Percentiles rank a stretch among this genome's conserved stretches.
phyloP scores from a whole-genome alignment of 2,329 filamentous ascomycete species.

The Grosmannia huntii region DNA sequence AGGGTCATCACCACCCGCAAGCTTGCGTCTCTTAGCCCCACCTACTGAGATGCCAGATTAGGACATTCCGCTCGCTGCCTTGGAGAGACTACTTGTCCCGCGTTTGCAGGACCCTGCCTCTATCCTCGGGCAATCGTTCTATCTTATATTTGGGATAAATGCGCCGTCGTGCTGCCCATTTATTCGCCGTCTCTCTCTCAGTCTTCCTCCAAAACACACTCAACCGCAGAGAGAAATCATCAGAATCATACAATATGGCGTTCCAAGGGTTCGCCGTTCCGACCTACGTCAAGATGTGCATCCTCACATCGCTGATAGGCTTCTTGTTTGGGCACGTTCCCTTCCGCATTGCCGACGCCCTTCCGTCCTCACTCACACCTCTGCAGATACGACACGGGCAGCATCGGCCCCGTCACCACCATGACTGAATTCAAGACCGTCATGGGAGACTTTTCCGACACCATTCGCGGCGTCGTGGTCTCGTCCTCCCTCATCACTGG shows the following conservation, averaged over 20 bases:
- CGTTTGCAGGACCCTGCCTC: background rate
- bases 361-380: background rate
- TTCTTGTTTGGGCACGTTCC: background rate
- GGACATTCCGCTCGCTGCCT: background rate
- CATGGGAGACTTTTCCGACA: slow-evolving; percentile 40
- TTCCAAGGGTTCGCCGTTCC: background rate
- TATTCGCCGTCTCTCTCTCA: background rate
- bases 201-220: background rate
- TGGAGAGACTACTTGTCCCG: background rate
- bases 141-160: too few relatives aligned
- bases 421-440: slow-evolving; percentile 38
- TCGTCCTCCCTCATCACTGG: slow-evolving; percentile 47
- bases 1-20: background rate
- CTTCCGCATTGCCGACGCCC: too few relatives aligned
- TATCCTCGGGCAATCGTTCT: background rate
- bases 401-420: slow-evolving; percentile 45
- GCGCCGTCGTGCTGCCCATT: too few relatives aligned
- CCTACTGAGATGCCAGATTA: background rate
- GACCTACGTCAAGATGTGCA: background rate
- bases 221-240: too few relatives aligned
- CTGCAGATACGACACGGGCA: slow-evolving; percentile 27
- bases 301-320: background rate
- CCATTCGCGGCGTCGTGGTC: slow-evolving; percentile 45
- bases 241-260: background rate
- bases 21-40: background rate